Evolutionary conservation across 2,329 filamentous ascomycete genomes (phyloP).

Genomic region (Parastagonospora nodorum): DNA sequence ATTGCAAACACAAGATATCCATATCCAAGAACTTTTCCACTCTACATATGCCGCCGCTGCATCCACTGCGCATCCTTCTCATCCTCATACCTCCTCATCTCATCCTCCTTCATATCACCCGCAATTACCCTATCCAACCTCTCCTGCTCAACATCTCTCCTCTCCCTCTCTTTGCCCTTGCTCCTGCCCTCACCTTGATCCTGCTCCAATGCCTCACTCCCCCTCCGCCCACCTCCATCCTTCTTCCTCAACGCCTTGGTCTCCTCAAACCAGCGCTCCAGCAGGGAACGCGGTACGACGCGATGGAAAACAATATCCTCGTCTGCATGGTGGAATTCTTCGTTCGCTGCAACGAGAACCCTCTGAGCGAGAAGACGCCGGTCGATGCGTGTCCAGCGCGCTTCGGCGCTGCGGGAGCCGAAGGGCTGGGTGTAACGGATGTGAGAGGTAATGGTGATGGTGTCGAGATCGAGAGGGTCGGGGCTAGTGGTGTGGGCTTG

Average conservation of each 20-base stretch:
- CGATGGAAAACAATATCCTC: background rate
- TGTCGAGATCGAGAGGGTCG: background rate
- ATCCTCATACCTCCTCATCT: conserved; percentile 12
- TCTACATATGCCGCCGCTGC: no score
- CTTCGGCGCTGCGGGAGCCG: background rate
- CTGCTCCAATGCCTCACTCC: conserved; percentile 20
- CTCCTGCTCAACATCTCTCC: conserved; percentile 18
- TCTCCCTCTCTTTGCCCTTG: conserved; percentile 31
- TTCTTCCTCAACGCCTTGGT: conserved; percentile 20
- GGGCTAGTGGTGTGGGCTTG: no score
- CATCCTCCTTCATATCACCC: conserved; percentile 18
- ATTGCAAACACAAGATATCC: no score
- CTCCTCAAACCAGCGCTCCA: no score
- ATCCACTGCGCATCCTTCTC: background rate
- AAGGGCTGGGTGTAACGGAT: background rate
- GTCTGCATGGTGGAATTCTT: background rate
- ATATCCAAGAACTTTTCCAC: no score
- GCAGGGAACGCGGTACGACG: background rate
- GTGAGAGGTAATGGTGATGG: background rate
- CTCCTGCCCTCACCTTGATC: conserved; percentile 24
- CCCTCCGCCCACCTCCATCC: conserved; percentile 30
- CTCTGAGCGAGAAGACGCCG: background rate
- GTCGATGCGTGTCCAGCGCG: background rate
- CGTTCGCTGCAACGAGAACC: background rate
- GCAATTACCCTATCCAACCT: conserved; percentile 17